Conservation (phyloP, 371 early-diverging fungal genomes). For the Paramicrosporidium saccamoebae region DNA sequence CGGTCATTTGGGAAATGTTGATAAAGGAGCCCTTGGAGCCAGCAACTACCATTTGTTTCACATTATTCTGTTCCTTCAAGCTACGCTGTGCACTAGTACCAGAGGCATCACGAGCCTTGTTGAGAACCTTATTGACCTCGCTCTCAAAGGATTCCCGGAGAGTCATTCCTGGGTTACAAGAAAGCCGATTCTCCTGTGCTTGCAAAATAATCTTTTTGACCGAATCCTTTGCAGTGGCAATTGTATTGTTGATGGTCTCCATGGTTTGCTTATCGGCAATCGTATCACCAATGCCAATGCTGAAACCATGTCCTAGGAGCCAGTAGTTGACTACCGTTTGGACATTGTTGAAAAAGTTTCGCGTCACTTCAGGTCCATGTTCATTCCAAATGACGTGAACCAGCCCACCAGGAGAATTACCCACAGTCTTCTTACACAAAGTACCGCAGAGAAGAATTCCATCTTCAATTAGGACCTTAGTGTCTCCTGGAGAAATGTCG, state of each 20-base stretch:
- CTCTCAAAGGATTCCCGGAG: conserved; percentile 87
- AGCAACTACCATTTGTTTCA: conserved; percentile 91
- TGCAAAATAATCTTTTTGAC: conserved; percentile 53
- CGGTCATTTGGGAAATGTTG: conserved; percentile 96
- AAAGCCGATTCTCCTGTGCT: conserved; percentile 56
- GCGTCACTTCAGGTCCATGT: conserved; percentile 62
- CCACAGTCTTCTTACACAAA: conserved; percentile 91
- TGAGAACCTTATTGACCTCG: conserved; percentile 58
- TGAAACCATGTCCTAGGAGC: conserved; percentile 76
- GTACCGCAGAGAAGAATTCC: conserved; percentile 82
- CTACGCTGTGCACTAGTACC: conserved; percentile 67
- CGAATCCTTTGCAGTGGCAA: conserved; percentile 42
- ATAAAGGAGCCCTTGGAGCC: conserved; percentile 97
- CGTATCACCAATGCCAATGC: conserved; percentile 97
- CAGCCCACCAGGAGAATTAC: conserved; percentile 63
- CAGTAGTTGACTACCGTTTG: conserved; percentile 91
- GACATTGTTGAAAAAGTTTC: conserved; percentile 68
- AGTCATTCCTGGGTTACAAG: conserved; percentile 88
- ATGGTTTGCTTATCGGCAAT: conserved; percentile 71
- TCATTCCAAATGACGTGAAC: conserved; percentile 92
- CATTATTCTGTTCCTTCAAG: conserved; percentile 78
- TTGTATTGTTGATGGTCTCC: conserved; percentile 44
- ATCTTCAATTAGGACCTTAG: conserved; percentile 68
- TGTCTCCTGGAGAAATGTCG: conserved; percentile 57
- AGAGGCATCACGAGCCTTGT: conserved; percentile 82